Evolutionary conservation across 179 eudicot species (phyloP).

Genomic region (Beta corolliflora): DNA sequence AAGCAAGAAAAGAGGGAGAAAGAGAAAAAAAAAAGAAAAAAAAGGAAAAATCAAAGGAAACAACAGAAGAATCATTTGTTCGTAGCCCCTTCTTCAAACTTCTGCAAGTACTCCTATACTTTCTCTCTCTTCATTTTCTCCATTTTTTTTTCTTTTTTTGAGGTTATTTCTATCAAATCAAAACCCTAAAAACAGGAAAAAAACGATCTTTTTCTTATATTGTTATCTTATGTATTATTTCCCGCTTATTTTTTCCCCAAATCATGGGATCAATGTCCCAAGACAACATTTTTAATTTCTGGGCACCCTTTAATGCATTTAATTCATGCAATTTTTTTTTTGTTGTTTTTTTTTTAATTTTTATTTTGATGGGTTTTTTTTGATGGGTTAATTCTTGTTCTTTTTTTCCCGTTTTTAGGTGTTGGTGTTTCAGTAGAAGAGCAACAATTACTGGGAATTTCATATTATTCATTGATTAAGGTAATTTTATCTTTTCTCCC

Average conservation of each 20-base stretch:
- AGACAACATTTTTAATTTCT: constrained; percentile 3
- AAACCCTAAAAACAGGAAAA: constrained; percentile 37
- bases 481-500: constrained; percentile 15
- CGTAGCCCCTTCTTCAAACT: constrained; percentile 27
- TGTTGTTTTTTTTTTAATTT: background rate
- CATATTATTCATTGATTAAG: constrained; percentile 4
- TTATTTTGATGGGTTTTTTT: constrained; percentile 10
- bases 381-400: background rate
- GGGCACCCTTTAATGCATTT: constrained; percentile 17
- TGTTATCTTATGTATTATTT: background rate
- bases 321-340: constrained; percentile 17
- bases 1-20: too few relatives aligned
- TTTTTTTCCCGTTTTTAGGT: constrained; percentile 20
- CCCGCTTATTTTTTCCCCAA: background rate
- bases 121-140: constrained; percentile 8
- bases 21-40: too few relatives aligned
- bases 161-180: constrained; percentile 4
- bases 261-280: constrained; percentile 24
- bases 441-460: constrained; percentile 10
- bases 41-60: background rate
- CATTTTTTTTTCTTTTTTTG: background rate
- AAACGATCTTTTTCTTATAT: background rate
- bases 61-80: constrained; percentile 22
- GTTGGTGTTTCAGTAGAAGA: constrained; percentile 16
- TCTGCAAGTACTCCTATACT: constrained; percentile 22